A percentile compares a stretch with the other conserved stretches of the same genome.
phyloP scores from a whole-genome alignment of 208 protist species.

The Porcisia hertigi region DNA sequence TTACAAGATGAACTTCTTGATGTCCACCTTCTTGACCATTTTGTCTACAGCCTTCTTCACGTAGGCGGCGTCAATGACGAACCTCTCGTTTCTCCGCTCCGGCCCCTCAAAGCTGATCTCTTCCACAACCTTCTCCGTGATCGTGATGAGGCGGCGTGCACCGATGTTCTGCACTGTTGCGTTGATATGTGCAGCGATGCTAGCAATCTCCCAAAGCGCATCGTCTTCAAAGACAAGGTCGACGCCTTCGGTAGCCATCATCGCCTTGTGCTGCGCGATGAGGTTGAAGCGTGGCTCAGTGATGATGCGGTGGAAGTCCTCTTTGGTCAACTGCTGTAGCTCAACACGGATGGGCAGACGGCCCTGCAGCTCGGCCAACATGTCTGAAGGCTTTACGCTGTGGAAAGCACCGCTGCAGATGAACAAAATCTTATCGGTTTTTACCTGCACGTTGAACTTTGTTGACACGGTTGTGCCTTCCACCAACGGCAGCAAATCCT shows the following conservation, averaged over 20 bases:
- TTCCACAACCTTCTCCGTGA: conserved; percentile 97
- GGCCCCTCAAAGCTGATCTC: conserved; percentile 95
- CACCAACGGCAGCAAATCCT: conserved; percentile 97
- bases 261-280: conserved; percentile 93
- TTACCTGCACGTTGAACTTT: conserved; percentile 96
- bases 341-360: conserved; percentile 98
- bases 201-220: conserved; percentile 94
- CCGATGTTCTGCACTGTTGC: conserved; percentile 98
- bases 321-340: conserved; percentile 95
- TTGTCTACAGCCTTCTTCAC: conserved; percentile 88
- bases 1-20: conserved; percentile 93
- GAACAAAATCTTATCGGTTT: conserved; percentile 98
- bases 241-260: conserved; percentile 97
- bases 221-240: conserved; percentile 95
- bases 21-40: conserved; percentile 93
- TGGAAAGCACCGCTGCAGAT: conserved; percentile 98
- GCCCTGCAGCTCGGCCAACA: conserved; percentile 96
- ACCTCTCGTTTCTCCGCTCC: conserved; percentile 80
- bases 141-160: conserved; percentile 96
- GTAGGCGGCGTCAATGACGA: conserved; percentile 89
- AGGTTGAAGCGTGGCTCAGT: conserved; percentile 98
- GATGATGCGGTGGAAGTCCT: conserved; percentile 97
- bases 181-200: conserved; percentile 96
- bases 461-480: conserved; percentile 97
- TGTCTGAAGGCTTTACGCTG: conserved; percentile 93